Conservation (phyloP, 495 filamentous ascomycete genomes). For the Oidiodendron maius region DNA sequence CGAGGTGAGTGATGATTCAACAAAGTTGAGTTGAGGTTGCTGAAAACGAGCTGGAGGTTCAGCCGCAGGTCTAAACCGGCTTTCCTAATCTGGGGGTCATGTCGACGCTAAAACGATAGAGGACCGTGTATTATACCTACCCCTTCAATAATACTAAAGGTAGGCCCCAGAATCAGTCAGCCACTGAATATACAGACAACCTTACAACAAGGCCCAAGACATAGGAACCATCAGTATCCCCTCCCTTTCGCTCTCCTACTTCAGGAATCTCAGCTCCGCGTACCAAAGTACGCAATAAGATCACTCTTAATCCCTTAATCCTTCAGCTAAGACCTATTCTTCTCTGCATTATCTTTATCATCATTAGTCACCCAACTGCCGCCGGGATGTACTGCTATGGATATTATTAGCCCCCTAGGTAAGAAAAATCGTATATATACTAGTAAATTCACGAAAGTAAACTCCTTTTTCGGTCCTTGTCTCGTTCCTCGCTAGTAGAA, state of each 20-base stretch:
- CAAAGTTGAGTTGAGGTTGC: neutral
- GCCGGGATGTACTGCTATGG: no score
- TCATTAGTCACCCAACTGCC: neutral
- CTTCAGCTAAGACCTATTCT: no score
- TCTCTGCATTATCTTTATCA: no score
- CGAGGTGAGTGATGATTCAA: neutral
- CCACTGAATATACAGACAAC: neutral
- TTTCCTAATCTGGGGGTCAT: constrained; percentile 9
- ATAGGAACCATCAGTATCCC: no score
- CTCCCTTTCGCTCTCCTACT: no score
- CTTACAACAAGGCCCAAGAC: neutral
- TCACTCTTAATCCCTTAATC: no score
- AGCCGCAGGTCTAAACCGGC: constrained; percentile 1
- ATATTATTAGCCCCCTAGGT: no score
- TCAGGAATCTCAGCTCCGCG: no score
- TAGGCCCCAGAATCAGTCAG: neutral
- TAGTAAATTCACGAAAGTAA: no score
- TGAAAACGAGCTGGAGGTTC: constrained; percentile 1
- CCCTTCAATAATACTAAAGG: neutral
- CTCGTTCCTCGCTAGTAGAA: constrained; percentile 1
- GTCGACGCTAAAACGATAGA: constrained; percentile 1
- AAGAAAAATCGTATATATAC: no score
- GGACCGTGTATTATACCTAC: neutral
- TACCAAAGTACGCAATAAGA: no score
- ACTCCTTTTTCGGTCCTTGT: constrained; percentile 1